These are phyloP conservation scores for Gastrolobium bilobum DNA, from an alignment of 306 rosid species.

Conservation along the genomic window DNA sequence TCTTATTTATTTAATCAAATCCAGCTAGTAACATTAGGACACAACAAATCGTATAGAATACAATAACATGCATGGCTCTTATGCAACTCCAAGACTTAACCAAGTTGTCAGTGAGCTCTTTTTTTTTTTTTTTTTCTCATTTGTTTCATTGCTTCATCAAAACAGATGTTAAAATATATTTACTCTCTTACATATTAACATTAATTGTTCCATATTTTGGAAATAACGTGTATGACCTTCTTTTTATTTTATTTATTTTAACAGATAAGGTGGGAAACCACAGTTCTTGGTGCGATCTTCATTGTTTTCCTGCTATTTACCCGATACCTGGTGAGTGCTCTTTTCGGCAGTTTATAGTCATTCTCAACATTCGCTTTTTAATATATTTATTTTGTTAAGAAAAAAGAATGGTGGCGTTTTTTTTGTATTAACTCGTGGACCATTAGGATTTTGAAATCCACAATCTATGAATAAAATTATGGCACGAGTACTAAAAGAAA, in stretches of 20 bases:
- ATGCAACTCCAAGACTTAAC: neutral
- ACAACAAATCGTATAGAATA: no score
- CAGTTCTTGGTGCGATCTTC: constrained; percentile 66
- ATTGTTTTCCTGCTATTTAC: constrained; percentile 66
- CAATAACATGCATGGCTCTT: neutral
- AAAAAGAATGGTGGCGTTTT: constrained; percentile 2
- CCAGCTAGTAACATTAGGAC: neutral
- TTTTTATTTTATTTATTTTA: neutral
- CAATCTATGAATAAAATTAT: constrained; percentile 7
- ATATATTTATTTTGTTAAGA: constrained; percentile 19
- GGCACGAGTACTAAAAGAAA: neutral
- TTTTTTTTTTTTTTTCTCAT: neutral
- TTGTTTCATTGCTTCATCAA: constrained; percentile 31
- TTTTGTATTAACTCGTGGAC: constrained; percentile 38
- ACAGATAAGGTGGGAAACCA: constrained; percentile 85
- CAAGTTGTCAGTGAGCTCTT: neutral
- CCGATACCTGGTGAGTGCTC: constrained; percentile 57
- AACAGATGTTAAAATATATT: no score
- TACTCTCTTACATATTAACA: neutral
- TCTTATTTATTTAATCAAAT: neutral
- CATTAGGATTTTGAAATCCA: neutral
- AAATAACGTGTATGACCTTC: neutral
- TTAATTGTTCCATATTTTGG: neutral
- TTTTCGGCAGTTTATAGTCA: constrained; percentile 31
- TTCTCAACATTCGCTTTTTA: constrained; percentile 28